Percentiles rank a stretch among this genome's conserved stretches.
Evolutionary conservation across 345 rosid genomes (phyloP).

Genomic region (Populus alba): DNA sequence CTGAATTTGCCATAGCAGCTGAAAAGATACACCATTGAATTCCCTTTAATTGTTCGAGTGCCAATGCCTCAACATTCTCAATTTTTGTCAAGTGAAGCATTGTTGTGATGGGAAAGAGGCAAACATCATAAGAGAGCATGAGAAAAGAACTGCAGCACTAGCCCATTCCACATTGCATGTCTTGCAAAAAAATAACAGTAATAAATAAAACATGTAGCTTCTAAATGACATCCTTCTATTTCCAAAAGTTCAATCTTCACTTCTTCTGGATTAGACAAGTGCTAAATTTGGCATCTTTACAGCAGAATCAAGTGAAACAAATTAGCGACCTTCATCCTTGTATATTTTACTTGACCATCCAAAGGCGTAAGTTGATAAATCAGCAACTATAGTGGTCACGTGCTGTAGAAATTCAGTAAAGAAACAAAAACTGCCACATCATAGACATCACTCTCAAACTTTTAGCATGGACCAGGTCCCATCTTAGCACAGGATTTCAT

Average conservation of each 20-base stretch:
- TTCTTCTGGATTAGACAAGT: background rate
- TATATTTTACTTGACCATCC: background rate
- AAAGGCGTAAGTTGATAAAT: background rate
- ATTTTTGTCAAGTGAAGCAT: background rate
- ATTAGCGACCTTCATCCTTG: background rate
- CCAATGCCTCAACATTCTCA: background rate
- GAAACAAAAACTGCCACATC: background rate
- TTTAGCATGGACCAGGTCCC: background rate
- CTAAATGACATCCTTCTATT: background rate
- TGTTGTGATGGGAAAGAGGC: background rate
- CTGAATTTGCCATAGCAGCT: background rate
- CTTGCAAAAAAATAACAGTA: background rate
- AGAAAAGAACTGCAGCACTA: background rate
- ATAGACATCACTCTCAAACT: background rate
- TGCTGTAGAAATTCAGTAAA: background rate
- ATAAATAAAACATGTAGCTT: background rate
- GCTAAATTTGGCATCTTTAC: background rate
- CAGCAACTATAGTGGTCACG: background rate
- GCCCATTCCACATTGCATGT: background rate
- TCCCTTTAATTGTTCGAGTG: background rate
- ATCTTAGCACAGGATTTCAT: background rate
- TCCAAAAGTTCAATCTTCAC: background rate
- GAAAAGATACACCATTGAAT: background rate
- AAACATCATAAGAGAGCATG: background rate
- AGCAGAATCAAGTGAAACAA: background rate